Base-by-base conservation (phyloP, 1,284 basidiomycete genomes). In the Golubevia sp. region DNA sequence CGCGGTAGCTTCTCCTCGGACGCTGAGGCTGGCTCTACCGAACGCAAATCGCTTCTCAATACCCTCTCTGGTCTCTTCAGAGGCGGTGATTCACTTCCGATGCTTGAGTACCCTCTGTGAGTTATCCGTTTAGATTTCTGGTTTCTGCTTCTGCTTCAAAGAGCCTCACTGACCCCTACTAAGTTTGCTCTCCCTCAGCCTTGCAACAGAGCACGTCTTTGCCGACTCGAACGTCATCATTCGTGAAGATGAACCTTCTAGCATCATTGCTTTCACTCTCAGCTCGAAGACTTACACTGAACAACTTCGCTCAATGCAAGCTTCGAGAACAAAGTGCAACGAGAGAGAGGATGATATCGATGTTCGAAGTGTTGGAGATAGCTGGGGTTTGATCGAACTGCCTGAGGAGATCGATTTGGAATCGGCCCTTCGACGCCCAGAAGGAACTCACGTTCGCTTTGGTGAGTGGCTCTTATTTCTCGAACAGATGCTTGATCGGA, bases 191-290 rank as follows among this genome's bases (percentile, higher is more conserved):
- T 26, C 15, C 25, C 11, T 26, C 30, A 61, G 58, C 20, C 62
- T 68, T 51, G 69, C 73, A 49, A 72, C 74, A 38, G 79, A 83
- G 69, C 80, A 83, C 78, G 91, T 99, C 56, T 98, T 98, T 84
- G 89, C 93, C 27, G 96, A 98, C 79, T 95, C 93, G 15, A 91
- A 91, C 0, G 96, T 98, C 88, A 91, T 98, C 56, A 92, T 99
- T 25, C 89, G 97, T 23, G 96, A 95, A 55, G 95, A 98, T 82
- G 97, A 99, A 84, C 97, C 97, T 2, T 97, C 94, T 0, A 97
- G 94, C 7, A 97, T 99, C 75, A 96, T 99, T 70, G 96, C 97
- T 2, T 90, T 98, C 61, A 94, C 94, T 7, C 86, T 99, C 53
- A 93, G 92, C 75, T 95, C 94, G 2, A 90, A 90, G 24, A 91